These are phyloP conservation scores for Sporisorium iseilematis-ciliati DNA, from an alignment of 1,284 basidiomycete species.

Conservation along the genomic window DNA sequence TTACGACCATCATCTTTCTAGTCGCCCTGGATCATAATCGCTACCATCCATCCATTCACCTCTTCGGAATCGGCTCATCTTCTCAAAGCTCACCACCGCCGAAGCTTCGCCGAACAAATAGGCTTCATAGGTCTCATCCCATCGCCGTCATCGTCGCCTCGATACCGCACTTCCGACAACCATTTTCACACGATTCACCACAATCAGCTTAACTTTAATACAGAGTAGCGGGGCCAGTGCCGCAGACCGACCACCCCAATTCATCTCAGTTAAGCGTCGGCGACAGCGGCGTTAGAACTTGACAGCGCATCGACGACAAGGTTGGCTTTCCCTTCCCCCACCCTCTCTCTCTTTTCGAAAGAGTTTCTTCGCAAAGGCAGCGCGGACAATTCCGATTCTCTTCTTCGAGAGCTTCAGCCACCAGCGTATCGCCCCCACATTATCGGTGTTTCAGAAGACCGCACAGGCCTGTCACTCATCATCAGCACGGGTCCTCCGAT, in stretches of 20 bases:
- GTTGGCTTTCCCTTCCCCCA: conserved; percentile 5
- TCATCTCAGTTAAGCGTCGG: conserved; percentile 7
- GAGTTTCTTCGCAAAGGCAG: neutral
- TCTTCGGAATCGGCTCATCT: neutral
- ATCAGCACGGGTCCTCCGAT: conserved; percentile 11
- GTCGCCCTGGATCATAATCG: neutral
- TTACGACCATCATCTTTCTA: neutral
- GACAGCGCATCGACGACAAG: conserved; percentile 4
- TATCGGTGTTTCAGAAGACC: conserved; percentile 1
- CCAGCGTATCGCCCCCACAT: neutral
- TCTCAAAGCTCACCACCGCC: neutral
- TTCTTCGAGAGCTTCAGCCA: neutral
- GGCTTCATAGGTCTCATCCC: conserved; percentile 4
- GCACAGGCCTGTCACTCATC: neutral
- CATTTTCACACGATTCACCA: conserved; percentile 3
- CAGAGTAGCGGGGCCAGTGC: neutral
- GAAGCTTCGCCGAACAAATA: conserved; percentile 1
- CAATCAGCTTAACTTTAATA: neutral
- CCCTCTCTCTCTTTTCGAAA: neutral
- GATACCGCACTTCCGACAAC: conserved; percentile 7
- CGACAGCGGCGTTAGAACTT: neutral
- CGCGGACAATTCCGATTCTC: conserved; percentile 10
- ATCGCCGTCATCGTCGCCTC: conserved; percentile 3
- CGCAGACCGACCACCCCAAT: neutral
- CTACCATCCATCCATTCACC: neutral